Evolutionary conservation across 202 grass and related monocot genomes (phyloP).

Genomic region (Setaria viridis): DNA sequence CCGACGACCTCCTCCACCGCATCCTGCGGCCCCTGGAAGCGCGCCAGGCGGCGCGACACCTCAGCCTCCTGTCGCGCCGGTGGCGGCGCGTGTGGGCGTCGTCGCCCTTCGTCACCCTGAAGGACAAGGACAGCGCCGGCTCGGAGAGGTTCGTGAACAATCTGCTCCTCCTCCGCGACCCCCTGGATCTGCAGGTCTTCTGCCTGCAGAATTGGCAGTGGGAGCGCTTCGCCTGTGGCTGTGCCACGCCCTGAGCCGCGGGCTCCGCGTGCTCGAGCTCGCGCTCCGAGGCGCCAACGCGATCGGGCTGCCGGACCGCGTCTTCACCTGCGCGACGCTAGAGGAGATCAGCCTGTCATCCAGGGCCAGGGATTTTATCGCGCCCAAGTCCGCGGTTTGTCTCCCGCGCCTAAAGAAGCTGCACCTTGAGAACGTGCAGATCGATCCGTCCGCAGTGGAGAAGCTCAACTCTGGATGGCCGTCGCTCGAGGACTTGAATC

Average conservation of each 20-base stretch:
- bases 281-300: background rate
- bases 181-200: background rate
- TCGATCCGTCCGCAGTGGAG: background rate
- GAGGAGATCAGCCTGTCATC: background rate
- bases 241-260: conserved; percentile 10
- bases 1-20: no score
- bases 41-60: no score
- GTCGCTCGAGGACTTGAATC: background rate
- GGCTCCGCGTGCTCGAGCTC: conserved; percentile 17
- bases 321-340: conserved; percentile 14
- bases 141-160: background rate
- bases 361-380: background rate
- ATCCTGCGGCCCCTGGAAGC: no score
- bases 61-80: no score
- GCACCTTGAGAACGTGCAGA: background rate
- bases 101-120: no score
- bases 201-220: background rate
- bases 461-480: background rate
- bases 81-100: no score
- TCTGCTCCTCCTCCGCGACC: conserved; percentile 11
- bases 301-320: background rate
- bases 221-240: background rate
- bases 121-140: no score
- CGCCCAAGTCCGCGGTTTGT: background rate
- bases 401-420: conserved; percentile 21